phyloP scores from a whole-genome alignment of 345 rosid genomes.

The Eucalyptus pauciflora region DNA sequence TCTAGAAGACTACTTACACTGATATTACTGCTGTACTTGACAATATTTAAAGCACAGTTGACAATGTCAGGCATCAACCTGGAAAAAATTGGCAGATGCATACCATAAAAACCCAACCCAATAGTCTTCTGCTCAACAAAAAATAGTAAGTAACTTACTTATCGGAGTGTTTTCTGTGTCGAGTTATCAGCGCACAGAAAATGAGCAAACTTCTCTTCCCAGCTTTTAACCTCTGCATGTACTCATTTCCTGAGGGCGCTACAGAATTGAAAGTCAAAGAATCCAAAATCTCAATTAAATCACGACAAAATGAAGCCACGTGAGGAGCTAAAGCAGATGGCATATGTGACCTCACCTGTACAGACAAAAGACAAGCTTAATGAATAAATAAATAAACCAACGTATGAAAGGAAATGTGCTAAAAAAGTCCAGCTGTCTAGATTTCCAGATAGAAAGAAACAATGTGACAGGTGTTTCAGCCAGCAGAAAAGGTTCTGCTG shows the following conservation, averaged over 20 bases:
- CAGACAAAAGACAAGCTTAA: background rate
- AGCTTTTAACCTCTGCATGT: conserved; percentile 43
- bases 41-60: conserved; percentile 49
- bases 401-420: background rate
- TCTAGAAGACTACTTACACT: conserved; percentile 28
- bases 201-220: conserved; percentile 76
- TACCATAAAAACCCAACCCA: background rate
- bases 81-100: conserved; percentile 3
- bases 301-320: conserved; percentile 39
- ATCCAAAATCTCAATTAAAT: conserved; percentile 48
- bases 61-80: conserved; percentile 70
- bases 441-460: background rate
- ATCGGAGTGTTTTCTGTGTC: conserved; percentile 77
- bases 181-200: conserved; percentile 58
- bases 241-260: conserved; percentile 22
- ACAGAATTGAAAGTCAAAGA: conserved; percentile 46
- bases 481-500: background rate
- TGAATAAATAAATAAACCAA: background rate
- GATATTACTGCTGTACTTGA: conserved; percentile 37
- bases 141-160: conserved; percentile 27
- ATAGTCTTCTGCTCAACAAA: background rate
- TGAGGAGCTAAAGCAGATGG: conserved; percentile 56
- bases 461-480: background rate
- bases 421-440: background rate
- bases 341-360: conserved; percentile 73